Evolutionary conservation across 306 rosid genomes (phyloP).

Genomic region (Pueraria montana): DNA sequence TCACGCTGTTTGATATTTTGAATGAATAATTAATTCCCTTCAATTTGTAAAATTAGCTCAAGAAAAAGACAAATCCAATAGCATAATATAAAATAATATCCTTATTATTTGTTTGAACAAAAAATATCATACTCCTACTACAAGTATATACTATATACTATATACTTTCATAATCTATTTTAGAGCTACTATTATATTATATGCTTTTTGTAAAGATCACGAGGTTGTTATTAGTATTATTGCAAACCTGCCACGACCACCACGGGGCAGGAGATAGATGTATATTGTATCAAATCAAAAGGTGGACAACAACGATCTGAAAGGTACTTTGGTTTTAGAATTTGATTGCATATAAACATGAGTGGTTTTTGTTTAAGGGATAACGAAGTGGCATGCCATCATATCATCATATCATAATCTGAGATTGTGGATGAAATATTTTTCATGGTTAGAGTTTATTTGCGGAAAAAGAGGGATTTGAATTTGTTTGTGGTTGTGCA

Average conservation of each 20-base stretch:
- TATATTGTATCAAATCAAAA: slow-evolving; percentile 21
- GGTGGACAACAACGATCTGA: slow-evolving; percentile 57
- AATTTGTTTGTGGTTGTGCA: slow-evolving; percentile 60
- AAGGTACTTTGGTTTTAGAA: slow-evolving; percentile 42
- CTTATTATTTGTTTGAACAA: neutral
- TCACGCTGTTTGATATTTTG: neutral
- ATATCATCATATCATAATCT: slow-evolving; percentile 17
- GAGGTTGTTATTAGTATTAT: neutral
- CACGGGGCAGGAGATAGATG: slow-evolving; percentile 34
- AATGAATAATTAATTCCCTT: neutral
- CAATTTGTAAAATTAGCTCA: neutral
- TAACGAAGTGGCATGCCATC: neutral
- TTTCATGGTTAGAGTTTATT: slow-evolving; percentile 51
- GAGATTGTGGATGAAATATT: slow-evolving; percentile 49
- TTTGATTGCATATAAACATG: slow-evolving; percentile 39
- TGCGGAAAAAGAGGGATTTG: slow-evolving; percentile 13
- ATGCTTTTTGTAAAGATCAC: no score
- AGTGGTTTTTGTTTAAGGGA: slow-evolving; percentile 31
- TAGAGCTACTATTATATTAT: neutral
- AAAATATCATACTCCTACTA: neutral
- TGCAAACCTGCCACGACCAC: slow-evolving; percentile 34
- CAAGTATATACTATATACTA: slow-evolving; percentile 23
- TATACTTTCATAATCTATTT: neutral
- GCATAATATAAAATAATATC: neutral
- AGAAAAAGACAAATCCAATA: neutral